Conservation (phyloP, 164 flowering plant genomes). For the Warburgia ugandensis region DNA sequence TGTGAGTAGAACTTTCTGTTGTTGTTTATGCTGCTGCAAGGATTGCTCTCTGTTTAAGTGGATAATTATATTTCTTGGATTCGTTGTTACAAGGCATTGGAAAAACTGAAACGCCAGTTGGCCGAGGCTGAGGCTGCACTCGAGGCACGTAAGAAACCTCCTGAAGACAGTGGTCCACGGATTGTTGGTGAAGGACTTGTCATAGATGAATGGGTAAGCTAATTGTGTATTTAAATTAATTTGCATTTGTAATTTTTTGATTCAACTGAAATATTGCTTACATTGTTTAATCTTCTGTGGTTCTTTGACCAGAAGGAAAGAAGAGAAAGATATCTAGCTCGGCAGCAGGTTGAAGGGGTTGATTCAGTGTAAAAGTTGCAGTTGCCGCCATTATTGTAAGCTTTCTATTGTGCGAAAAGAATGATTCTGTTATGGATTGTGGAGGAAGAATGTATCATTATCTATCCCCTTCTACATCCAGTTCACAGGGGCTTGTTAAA, state of each 20-base stretch:
- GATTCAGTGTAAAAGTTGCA: slow-evolving; percentile 46
- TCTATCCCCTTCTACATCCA: slow-evolving; percentile 1
- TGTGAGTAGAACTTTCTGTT: no score
- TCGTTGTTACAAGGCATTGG: slow-evolving; percentile 50
- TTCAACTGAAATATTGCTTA: slow-evolving; percentile 3
- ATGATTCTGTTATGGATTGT: slow-evolving; percentile 6
- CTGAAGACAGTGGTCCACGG: slow-evolving; percentile 60
- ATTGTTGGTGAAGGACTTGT: slow-evolving; percentile 93
- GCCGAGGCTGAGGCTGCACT: slow-evolving; percentile 91
- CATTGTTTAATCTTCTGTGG: neutral
- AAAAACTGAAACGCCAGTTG: slow-evolving; percentile 73
- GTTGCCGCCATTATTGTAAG: slow-evolving; percentile 9
- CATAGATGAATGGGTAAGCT: slow-evolving; percentile 81
- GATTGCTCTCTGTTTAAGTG: neutral
- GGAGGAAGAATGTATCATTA: slow-evolving; percentile 11
- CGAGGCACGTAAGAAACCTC: slow-evolving; percentile 83
- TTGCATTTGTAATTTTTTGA: neutral
- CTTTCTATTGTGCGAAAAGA: slow-evolving; percentile 7
- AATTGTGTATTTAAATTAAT: neutral
- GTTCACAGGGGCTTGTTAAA: slow-evolving; percentile 3
- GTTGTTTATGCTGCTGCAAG: no score
- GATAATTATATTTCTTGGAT: neutral
- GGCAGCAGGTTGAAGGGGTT: slow-evolving; percentile 73
- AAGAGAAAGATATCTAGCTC: slow-evolving; percentile 84
- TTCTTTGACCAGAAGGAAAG: slow-evolving; percentile 56